Evolutionary conservation across 495 filamentous ascomycete genomes (phyloP), one percentile per base, ranked within the genome.

Genomic region (Aspergillus ostianus): DNA sequence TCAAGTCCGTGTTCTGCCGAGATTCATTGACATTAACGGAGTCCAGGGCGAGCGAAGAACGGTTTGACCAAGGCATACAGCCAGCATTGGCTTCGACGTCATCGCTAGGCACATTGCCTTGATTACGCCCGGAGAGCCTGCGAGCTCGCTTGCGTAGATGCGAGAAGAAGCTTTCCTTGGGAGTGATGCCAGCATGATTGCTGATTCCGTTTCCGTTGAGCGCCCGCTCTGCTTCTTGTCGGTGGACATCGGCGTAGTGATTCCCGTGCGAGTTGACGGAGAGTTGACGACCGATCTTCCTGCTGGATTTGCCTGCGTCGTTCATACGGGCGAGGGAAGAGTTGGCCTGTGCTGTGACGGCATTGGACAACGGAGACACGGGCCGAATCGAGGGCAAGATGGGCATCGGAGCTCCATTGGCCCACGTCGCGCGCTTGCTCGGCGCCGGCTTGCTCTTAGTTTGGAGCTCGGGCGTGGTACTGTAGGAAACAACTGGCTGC

Each of bases 151-250:
- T 99, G 46, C 95, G 85, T 6, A 99, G 82, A 65, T 99, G 95
- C 8, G 95, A 97, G 73, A 98, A 98, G 77, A 97, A 98, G 71
- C 93, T 89, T 69, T 98, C 94, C 66, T 93, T 93, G 36, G 90
- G 89, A 17, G 78, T 89, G 58, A 82, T 84, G 8, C 63, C 69
- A 75, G 84, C 26, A 85, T 89, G 59, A 85, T 81, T 56, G 85
- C 73, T 81, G 59, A 87, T 84, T n/a, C 92, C 94, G 59, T 87
- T 85, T n/a, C 92, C 94, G 73, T 92, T 97, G 44, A 98, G 78
- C 51, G 90, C 90, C 58, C 91, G 79, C 72, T 97, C 94, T 21
- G 95, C 91, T 68, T 98, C 93, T 76, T 93, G 91, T 53, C 93
- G 80, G 69, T 96, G 91, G 58, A 87, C 73, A 64, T 98, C 93